Base-by-base conservation (phyloP, 345 rosid genomes). In the Salix viminalis region DNA sequence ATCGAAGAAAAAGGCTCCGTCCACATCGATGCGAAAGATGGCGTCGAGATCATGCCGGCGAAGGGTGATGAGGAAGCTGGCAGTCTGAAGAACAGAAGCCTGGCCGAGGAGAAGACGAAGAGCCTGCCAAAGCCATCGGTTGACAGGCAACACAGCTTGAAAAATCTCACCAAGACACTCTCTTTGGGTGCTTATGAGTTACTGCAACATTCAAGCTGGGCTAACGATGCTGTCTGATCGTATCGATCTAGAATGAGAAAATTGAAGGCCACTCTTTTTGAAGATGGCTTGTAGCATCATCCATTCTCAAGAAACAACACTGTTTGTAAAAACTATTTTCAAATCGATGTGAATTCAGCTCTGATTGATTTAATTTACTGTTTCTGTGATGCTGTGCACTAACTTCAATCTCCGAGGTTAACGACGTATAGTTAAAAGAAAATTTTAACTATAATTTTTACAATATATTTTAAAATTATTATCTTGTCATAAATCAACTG, bases 1-100 rank as follows among this genome's bases (percentile, higher is more conserved):
- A 65, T 54, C 34, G 78, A 70, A 69, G 85, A 79, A 71, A 86
- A 77, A 73, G 76, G 87, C 12, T 79, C 85, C n/a, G 78, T 73
- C 42, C 75, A 72, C 26, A 4, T 14, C 50, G 16, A 71, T 12
- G 81, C 71, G 14, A 77, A 77, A 58, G 77, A 60, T 10, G 75
- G 66, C 56, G 60, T 84, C 5, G 83, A 85, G 78, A 76, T 84
- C 12, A 16, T 11, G 71, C 26, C 26, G 26, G 26, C 70, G 18
- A 34, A 34, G 19, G 69, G 69, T 18, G 46, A 32, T 1, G 78
- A 58, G 3, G 79, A 21, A 1, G 75, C 10, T 12, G 37, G 21
- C 14, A 37, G 19, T 46, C n/a, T 19, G 28, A 82, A 79, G 30
- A 79, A 73, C 30, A 54, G 58, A 21, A 70, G 42, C 64, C 79